Percentiles rank a stretch among this genome's conserved stretches.
Conservation (phyloP, 176 grass and related monocot species). For the Rhynchospora tenuis region DNA sequence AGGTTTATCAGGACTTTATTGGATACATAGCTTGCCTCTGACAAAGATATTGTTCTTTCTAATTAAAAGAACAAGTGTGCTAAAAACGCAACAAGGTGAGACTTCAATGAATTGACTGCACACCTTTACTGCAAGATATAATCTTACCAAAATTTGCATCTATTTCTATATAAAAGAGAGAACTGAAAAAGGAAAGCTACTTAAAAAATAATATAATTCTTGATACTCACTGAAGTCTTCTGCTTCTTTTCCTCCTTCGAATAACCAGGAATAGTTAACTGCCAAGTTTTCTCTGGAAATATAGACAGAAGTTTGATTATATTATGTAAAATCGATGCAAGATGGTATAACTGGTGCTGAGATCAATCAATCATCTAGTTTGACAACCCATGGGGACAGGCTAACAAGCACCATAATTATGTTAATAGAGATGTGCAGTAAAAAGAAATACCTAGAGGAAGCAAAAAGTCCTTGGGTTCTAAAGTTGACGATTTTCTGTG, state of each 20-base stretch:
- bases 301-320: constrained; percentile 7
- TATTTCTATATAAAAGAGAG: not conserved
- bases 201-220: constrained; percentile 5
- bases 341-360: not conserved
- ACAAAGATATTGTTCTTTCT: not conserved
- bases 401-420: not conserved
- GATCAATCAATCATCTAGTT: not conserved
- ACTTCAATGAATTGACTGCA: not conserved
- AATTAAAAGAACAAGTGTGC: not conserved
- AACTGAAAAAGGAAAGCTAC: not conserved
- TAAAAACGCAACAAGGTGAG: not conserved
- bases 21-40: not conserved
- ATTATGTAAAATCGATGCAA: constrained; percentile 5
- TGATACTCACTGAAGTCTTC: constrained; percentile 66
- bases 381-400: not conserved
- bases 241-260: constrained; percentile 76
- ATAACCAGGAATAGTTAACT: constrained; percentile 79
- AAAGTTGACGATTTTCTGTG: constrained; percentile 83
- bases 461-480: constrained; percentile 79
- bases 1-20: not conserved
- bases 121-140: not conserved
- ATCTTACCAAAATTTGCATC: not conserved
- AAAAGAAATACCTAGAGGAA: constrained; percentile 66
- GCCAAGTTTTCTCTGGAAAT: constrained; percentile 80
- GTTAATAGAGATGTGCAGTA: not conserved